phyloP scores from a whole-genome alignment of 805 yeast genomes.

The Kluyveromyces nonfermentans region DNA sequence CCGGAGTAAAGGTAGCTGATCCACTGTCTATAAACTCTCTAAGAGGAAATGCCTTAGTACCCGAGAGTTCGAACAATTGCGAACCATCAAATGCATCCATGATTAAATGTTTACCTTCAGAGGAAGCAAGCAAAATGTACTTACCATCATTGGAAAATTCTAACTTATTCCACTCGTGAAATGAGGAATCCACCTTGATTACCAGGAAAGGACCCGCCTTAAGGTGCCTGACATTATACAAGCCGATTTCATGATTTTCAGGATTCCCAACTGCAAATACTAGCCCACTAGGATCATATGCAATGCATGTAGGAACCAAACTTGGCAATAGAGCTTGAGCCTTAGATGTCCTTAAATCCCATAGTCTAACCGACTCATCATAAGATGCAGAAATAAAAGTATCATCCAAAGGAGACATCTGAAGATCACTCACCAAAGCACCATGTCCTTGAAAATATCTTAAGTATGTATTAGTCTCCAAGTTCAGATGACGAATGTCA shows the following conservation, averaged over 20 bases:
- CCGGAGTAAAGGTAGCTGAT: conserved; percentile 53
- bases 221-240: conserved; percentile 54
- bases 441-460: conserved; percentile 87
- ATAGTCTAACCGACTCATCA: conserved; percentile 73
- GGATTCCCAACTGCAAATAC: conserved; percentile 63
- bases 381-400: conserved; percentile 55
- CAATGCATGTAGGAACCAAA: conserved; percentile 46
- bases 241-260: conserved; percentile 35
- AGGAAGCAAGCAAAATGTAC: conserved; percentile 47
- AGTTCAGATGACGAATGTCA: conserved; percentile 63
- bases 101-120: conserved; percentile 48
- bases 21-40: conserved; percentile 43
- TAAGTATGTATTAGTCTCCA: conserved; percentile 68
- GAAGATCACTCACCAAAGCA: conserved; percentile 61
- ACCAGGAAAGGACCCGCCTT: conserved; percentile 49
- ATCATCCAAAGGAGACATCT: conserved; percentile 63
- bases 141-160: conserved; percentile 79
- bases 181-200: conserved; percentile 31
- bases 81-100: conserved; percentile 64
- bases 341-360: conserved; percentile 72
- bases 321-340: conserved; percentile 54
- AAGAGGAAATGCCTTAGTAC: conserved; percentile 39
- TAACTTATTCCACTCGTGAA: conserved; percentile 46
- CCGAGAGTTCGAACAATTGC: conserved; percentile 36
- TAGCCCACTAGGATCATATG: conserved; percentile 78